Evolutionary conservation across 768 basidiomycete species (phyloP), one percentile per base, ranked within the genome.

Genomic region (Serendipita vermifera): DNA sequence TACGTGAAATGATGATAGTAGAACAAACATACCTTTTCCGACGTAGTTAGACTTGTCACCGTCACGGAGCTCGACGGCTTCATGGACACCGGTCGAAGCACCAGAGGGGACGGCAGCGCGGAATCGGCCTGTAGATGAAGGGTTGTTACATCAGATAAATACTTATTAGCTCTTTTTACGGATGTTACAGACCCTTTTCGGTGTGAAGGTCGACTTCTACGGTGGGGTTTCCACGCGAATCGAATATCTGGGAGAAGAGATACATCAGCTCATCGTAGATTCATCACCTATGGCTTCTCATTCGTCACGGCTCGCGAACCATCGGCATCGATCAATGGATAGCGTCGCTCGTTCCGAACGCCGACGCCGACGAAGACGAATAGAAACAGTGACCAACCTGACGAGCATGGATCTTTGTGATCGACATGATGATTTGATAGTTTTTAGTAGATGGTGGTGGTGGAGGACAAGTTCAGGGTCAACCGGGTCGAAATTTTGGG

Each of bases 51-150:
- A 72, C 73, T 96, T 96, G 76, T 91, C 93, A 61, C 85, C 85
- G 71, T 99, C 96, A 63, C 96, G 90, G 71, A 99, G 87, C 74
- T 99, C 96, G 63, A 97, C 90, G 60, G 96, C 96, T 72, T 99
- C 96, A 70, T 99, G 90, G 62, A 88, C 75, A 75, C 96, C 96
- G 55, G 96, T 98, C 57, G 96, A 99, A 38, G 96, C 96, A 69
- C 96, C 96, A 58, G 94, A 97, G 39, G 96, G 96, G 39, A 99
- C 96, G 60, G 89, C 81, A 59, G 91, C 87, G 59, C 90, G 85
- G 85, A 82, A 98, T 61, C 81, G 84, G 59, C 93, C 93, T 94
- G 59, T 9, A 7, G 46, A 51, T 51, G 17, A 41, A 41, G 39
- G 39, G 6, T n/a, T 6, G 26, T 6, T n/a, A n/a, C n/a, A n/a